Evolutionary conservation across 306 rosid species (phyloP).

Genomic region (Rubus idaeus): DNA sequence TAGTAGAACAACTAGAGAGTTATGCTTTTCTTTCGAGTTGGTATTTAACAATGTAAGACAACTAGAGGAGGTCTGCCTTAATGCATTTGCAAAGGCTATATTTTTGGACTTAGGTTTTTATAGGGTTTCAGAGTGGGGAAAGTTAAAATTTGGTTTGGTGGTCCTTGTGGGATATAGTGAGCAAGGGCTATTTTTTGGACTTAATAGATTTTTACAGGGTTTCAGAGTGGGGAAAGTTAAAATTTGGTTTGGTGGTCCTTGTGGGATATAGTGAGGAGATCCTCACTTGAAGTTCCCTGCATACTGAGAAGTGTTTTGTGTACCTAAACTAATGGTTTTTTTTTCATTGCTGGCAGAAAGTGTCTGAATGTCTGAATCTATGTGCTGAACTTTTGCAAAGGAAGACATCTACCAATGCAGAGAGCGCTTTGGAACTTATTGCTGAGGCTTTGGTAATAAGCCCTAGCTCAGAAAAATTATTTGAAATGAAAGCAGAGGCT

Average conservation of each 20-base stretch:
- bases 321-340: conserved; percentile 30
- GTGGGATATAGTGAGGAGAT: neutral
- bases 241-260: neutral
- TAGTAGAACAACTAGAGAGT: neutral
- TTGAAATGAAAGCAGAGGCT: conserved; percentile 91
- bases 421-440: conserved; percentile 62
- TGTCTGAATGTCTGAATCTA: conserved; percentile 52
- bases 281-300: neutral
- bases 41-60: neutral
- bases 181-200: neutral
- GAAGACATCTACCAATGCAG: conserved; percentile 53
- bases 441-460: conserved; percentile 69
- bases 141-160: neutral
- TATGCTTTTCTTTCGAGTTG: neutral
- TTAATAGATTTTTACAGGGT: neutral
- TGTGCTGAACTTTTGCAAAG: conserved; percentile 60
- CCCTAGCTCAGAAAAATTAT: conserved; percentile 68
- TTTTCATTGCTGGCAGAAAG: conserved; percentile 64
- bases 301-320: neutral
- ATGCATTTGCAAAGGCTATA: neutral
- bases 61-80: neutral
- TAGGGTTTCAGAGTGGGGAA: neutral
- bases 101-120: neutral
- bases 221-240: neutral
- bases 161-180: neutral